Conservation (phyloP, 148 eudicot species). For the Euryodendron excelsum region DNA sequence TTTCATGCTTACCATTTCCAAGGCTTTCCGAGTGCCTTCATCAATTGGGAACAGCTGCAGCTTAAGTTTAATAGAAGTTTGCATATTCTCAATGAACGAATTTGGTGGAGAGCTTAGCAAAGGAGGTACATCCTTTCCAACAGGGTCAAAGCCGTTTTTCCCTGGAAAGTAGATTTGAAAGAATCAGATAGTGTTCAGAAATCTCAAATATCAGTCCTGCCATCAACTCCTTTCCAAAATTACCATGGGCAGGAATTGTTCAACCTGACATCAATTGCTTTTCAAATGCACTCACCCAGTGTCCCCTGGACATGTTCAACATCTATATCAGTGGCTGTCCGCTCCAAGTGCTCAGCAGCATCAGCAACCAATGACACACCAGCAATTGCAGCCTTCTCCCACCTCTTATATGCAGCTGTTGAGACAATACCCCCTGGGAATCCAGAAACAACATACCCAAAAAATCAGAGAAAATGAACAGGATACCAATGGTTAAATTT, state of each 20-base stretch:
- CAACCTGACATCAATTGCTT: conserved; percentile 8
- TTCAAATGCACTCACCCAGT: conserved; percentile 27
- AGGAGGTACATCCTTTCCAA: conserved; percentile 32
- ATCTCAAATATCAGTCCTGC: conserved; percentile 9
- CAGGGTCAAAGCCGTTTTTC: conserved; percentile 35
- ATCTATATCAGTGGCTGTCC: conserved; percentile 53
- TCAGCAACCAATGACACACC: conserved; percentile 98
- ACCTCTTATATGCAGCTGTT: conserved; percentile 72
- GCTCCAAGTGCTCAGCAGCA: conserved; percentile 98
- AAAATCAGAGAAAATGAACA: conserved; percentile 5
- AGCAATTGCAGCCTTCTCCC: conserved; percentile 99
- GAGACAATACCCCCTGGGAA: conserved; percentile 47
- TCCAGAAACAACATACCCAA: conserved; percentile 9
- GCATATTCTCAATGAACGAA: conserved; percentile 31
- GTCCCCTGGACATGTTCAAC: conserved; percentile 37
- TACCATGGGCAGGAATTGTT: conserved; percentile 23
- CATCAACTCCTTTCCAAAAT: conserved; percentile 7
- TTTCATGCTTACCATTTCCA: conserved; percentile 67
- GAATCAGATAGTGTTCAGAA: conserved; percentile 13
- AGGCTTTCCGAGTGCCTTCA: conserved; percentile 70
- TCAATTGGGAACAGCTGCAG: conserved; percentile 93
- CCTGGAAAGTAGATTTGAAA: conserved; percentile 35
- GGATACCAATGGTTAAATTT: neutral
- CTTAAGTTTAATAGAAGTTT: conserved; percentile 57
- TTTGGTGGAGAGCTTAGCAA: conserved; percentile 29